phyloP scores from a whole-genome alignment of 2,329 filamentous ascomycete genomes.

The Chaetomium globosum region DNA sequence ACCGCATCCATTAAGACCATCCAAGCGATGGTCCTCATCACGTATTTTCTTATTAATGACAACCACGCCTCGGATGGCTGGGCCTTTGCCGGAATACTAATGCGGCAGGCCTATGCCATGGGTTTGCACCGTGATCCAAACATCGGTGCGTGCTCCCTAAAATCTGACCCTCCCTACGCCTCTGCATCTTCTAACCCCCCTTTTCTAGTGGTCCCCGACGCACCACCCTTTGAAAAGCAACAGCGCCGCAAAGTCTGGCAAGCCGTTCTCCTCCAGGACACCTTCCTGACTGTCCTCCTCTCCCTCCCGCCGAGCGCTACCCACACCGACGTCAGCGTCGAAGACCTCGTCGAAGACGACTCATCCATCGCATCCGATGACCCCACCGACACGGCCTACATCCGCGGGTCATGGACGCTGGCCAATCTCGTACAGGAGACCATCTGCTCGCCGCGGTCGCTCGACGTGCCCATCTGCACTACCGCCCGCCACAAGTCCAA shows the following conservation, averaged over 20 bases:
- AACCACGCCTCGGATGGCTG: conserved; percentile 82
- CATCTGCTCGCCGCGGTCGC: conserved; percentile 72
- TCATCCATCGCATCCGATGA: conserved; percentile 60
- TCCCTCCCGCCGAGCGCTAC: conserved; percentile 77
- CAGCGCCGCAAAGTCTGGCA: conserved; percentile 80
- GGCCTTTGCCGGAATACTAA: conserved; percentile 76
- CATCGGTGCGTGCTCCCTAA: conserved; percentile 52
- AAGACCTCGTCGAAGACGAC: conserved; percentile 69
- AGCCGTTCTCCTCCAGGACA: conserved; percentile 78
- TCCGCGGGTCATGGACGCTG: conserved; percentile 75
- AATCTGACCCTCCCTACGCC: background rate
- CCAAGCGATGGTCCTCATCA: conserved; percentile 79
- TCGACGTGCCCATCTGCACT: conserved; percentile 71
- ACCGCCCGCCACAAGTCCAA: conserved; percentile 70
- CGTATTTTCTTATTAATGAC: conserved; percentile 83
- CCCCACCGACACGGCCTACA: conserved; percentile 69
- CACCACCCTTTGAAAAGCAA: conserved; percentile 72
- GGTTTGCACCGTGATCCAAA: conserved; percentile 78
- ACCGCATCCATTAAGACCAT: conserved; percentile 72
- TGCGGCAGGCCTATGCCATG: conserved; percentile 80
- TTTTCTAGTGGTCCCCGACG: conserved; percentile 60
- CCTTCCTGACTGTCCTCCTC: conserved; percentile 75
- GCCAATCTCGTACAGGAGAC: conserved; percentile 77
- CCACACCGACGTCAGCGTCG: conserved; percentile 76
- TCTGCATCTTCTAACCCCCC: conserved; percentile 23